Percentiles rank a stretch among this genome's conserved stretches.
Evolutionary conservation across 495 filamentous ascomycete genomes (phyloP).

Genomic region (Trichocladium uniseriatum): DNA sequence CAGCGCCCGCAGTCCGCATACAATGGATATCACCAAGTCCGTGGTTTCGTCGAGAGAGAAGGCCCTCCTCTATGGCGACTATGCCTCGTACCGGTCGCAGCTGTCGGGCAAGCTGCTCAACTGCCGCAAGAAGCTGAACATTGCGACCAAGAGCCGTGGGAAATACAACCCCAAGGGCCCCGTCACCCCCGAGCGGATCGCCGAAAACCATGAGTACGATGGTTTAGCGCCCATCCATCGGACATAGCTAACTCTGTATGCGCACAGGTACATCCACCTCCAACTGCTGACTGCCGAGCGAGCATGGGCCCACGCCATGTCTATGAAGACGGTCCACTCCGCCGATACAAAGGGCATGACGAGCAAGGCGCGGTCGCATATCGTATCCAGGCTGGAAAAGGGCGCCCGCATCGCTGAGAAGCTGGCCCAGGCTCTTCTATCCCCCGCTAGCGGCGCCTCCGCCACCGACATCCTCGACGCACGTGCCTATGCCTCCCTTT

Average conservation of each 20-base stretch:
- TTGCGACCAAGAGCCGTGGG: slow-evolving; percentile 69
- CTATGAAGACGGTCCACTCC: slow-evolving; percentile 76
- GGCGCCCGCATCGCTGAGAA: slow-evolving; percentile 59
- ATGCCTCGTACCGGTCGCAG: slow-evolving; percentile 73
- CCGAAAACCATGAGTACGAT: slow-evolving; percentile 63
- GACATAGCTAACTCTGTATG: too few relatives aligned
- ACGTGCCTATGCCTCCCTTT: slow-evolving; percentile 65
- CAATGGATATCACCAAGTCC: slow-evolving; percentile 87
- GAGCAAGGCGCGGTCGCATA: slow-evolving; percentile 73
- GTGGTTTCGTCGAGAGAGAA: slow-evolving; percentile 68
- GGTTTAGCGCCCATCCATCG: too few relatives aligned
- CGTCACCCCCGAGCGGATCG: slow-evolving; percentile 70
- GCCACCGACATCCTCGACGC: slow-evolving; percentile 74
- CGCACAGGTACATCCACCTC: slow-evolving; percentile 61
- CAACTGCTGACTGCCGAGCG: slow-evolving; percentile 80
- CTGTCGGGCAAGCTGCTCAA: slow-evolving; percentile 74
- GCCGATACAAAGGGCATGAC: slow-evolving; percentile 69
- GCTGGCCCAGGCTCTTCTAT: slow-evolving; percentile 55
- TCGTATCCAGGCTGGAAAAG: slow-evolving; percentile 78
- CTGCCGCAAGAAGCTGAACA: slow-evolving; percentile 72
- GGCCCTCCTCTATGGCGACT: slow-evolving; percentile 78
- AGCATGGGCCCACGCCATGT: slow-evolving; percentile 94
- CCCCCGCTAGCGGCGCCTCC: slow-evolving; percentile 49
- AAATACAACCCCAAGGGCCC: slow-evolving; percentile 69
- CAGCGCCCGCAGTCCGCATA: background rate